phyloP scores from a whole-genome alignment of 2,329 filamentous ascomycete genomes.

The Apiospora marii region DNA sequence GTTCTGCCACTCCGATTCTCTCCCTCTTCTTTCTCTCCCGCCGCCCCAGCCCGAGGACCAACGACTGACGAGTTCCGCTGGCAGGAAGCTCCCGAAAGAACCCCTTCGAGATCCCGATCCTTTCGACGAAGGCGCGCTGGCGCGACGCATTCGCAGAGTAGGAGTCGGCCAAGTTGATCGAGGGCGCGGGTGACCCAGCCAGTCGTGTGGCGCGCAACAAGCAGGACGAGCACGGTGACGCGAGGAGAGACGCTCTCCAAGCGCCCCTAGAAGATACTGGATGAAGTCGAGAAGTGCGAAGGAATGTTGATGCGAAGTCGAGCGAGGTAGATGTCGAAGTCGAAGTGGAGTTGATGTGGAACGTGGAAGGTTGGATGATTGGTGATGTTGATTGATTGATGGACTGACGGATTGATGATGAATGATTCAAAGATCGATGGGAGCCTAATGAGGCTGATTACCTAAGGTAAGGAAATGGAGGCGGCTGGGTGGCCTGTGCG shows the following conservation, averaged over 20 bases:
- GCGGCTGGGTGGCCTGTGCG: background rate
- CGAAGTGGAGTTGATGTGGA: background rate
- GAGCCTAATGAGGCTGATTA: background rate
- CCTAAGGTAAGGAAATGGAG: background rate
- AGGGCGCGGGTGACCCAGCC: slow-evolving; percentile 21
- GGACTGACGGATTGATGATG: background rate
- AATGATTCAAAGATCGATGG: background rate
- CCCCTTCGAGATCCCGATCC: slow-evolving; percentile 25
- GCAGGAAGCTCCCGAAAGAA: slow-evolving; percentile 20
- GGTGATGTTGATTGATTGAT: background rate
- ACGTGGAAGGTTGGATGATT: background rate
- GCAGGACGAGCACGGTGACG: slow-evolving; percentile 22
- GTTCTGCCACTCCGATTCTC: background rate
- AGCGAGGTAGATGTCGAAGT: background rate
- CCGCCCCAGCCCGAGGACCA: slow-evolving; percentile 20
- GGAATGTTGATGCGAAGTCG: background rate
- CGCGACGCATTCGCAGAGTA: slow-evolving; percentile 12
- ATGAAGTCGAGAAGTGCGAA: background rate
- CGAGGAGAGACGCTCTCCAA: slow-evolving; percentile 10
- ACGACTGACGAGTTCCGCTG: slow-evolving; percentile 13
- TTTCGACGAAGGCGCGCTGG: slow-evolving; percentile 12
- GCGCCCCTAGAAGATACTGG: slow-evolving; percentile 21
- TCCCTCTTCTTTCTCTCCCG: background rate
- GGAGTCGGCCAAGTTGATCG: slow-evolving; percentile 24
- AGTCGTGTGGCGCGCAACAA: slow-evolving; percentile 4